Percentiles rank a stretch among this genome's conserved stretches.
Conservation (phyloP, 306 rosid species). For the Carpinus viminea region DNA sequence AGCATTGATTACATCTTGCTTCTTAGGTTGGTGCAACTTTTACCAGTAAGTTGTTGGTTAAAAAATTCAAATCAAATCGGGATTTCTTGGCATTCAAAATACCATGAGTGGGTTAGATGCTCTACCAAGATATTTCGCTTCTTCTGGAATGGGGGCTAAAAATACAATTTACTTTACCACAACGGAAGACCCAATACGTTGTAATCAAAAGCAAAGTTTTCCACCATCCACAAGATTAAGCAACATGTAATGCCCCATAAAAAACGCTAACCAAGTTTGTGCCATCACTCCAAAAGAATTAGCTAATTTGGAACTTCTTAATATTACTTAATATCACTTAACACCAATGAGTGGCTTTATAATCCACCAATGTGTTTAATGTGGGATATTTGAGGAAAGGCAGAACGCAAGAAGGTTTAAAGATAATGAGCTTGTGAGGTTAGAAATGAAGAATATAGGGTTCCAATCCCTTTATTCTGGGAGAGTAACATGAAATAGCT, state of each 20-base stretch:
- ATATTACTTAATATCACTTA: no score
- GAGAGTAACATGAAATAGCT: no score
- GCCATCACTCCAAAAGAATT: no score
- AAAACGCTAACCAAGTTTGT: no score
- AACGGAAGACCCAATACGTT: background rate
- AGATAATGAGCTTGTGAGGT: no score
- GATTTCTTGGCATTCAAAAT: slow-evolving; percentile 2
- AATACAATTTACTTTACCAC: background rate
- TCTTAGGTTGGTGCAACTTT: slow-evolving; percentile 5
- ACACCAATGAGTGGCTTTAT: no score
- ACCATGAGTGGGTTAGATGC: slow-evolving; percentile 1
- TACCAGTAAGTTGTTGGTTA: background rate
- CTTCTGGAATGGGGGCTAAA: background rate
- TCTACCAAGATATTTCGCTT: background rate
- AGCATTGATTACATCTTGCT: background rate
- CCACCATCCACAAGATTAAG: background rate
- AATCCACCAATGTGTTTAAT: no score
- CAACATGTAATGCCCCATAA: background rate
- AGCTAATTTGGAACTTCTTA: no score
- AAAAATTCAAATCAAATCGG: background rate
- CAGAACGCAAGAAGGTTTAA: no score
- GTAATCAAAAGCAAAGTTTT: background rate
- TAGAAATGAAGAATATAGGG: no score
- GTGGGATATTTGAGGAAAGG: no score
- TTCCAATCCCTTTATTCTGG: no score